phyloP scores from a whole-genome alignment of 1,139 yeast species.

The Zhuliangozyma blackwelliae region DNA sequence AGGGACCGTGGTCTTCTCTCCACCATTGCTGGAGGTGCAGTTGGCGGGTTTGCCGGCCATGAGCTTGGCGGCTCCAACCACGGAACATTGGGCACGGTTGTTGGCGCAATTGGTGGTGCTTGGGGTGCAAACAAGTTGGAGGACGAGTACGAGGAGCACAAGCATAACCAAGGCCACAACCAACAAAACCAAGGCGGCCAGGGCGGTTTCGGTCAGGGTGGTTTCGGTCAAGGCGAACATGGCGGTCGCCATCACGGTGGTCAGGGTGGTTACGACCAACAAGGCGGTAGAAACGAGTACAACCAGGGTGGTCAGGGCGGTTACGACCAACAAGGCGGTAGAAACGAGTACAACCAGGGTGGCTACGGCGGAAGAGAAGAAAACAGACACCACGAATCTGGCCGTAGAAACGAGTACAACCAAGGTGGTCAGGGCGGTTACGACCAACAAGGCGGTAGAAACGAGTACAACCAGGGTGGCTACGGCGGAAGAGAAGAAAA shows the following conservation, averaged over 20 bases:
- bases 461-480: slow-evolving; percentile 14
- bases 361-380: slow-evolving; percentile 17
- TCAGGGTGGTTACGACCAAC: slow-evolving; percentile 15
- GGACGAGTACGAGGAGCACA: slow-evolving; percentile 27
- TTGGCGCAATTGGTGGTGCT: slow-evolving; percentile 63
- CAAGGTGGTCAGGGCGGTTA: slow-evolving; percentile 17
- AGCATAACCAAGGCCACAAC: slow-evolving; percentile 1
- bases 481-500: too few species aligned
- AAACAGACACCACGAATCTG: slow-evolving; percentile 9
- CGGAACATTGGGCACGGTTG: slow-evolving; percentile 48
- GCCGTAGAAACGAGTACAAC: slow-evolving; percentile 12
- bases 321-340: slow-evolving; percentile 11
- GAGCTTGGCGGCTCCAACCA: slow-evolving; percentile 38
- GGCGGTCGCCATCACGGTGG: slow-evolving; percentile 14
- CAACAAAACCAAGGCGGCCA: slow-evolving; percentile 13
- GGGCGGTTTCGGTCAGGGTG: slow-evolving; percentile 10
- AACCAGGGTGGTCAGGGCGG: slow-evolving; percentile 17
- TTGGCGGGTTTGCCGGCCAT: slow-evolving; percentile 53
- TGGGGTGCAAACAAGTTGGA: slow-evolving; percentile 53
- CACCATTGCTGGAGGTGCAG: slow-evolving; percentile 55
- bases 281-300: slow-evolving; percentile 11
- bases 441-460: slow-evolving; percentile 10
- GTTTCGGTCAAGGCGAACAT: slow-evolving; percentile 12
- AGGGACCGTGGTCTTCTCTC: slow-evolving; percentile 58
- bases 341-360: slow-evolving; percentile 11